Base-by-base conservation (phyloP, 2,329 filamentous ascomycete genomes). In the Paecilomyces sp. region DNA sequence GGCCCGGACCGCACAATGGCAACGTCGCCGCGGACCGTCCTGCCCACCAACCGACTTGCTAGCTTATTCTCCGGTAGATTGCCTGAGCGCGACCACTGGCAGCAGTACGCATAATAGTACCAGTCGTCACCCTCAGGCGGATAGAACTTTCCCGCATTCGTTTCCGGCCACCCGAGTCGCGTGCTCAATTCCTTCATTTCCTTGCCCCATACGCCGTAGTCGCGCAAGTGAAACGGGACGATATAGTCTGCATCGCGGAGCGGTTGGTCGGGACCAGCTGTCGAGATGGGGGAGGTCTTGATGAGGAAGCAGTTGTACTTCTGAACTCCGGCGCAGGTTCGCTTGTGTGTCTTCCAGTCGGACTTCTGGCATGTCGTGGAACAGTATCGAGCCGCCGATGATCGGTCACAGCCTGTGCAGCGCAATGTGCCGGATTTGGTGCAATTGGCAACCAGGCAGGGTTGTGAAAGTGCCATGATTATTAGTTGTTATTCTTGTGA, bases 221-320 rank as follows among this genome's bases (percentile, higher is more conserved):
- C 22, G 8, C 31, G 18, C 28, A 55, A n/a, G 9, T 33, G 3
- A 24, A 55, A 55, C 22, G 22, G 54, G n/a, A 31, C 25, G 7
- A 55, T 55, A 28, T 33, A 55, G 15, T 41, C 34, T 41, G 34
- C 34, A n/a, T 55, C 54, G 7, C 12, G 28, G 6, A n/a, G 28
- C 13, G 28, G 15, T 3, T 28, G 6, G n/a, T 24, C n/a, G 1
- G 22, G 5, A 1, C 8, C n/a, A 7, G 7, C 12, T n/a, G 3
- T 3, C 3, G 15, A 4, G 7, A 24, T 1, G 5, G 54, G 34
- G 4, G 12, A 11, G 3, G 55, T 34, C n/a, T 50, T 55, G 30
- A 60, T 57, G 11, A 60, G 30, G 31, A 60, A 57, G 36, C 58
- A 60, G 50, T 60, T 60, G 31, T 57, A 15, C 24, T 57, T 60